Evolutionary conservation across 495 filamentous ascomycete genomes (phyloP), one percentile per base, ranked within the genome.

Genomic region (Penicillium macrosclerotiorum): DNA sequence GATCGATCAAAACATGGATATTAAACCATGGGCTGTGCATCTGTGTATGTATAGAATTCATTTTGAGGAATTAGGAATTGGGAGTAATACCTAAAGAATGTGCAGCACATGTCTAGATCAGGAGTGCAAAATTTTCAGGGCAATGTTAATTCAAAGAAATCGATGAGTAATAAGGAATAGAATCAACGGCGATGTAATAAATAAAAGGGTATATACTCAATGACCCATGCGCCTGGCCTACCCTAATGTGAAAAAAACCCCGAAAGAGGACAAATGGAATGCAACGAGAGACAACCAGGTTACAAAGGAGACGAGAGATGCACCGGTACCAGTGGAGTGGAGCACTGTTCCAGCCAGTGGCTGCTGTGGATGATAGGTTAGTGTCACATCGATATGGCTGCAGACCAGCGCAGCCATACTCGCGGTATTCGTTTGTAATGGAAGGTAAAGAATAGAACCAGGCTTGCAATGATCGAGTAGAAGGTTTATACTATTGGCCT

Each of bases 171-270:
- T 5, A 25, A 24, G 20, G 17, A 13, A 24, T 38, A 41, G 8
- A 41, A n/a, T 16, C 2, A 30, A 42, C 19, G 38, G 16, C 3
- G 13, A n/a, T 29, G 18, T 11, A 36, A 18, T 34, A n/a, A 25
- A 32, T 16, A 36, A 29, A 33, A 33, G 38, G 45, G 45, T 48
- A 57, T 59, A 52, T 49, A 25, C 13, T 22, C 27, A 20, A 38
- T 8, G 25, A 40, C 38, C 31, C 31, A 42, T 38, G 53, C 42
- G 46, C 49, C 49, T 37, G 34, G 18, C 42, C 22, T 30, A 29
- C 24, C 31, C 32, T 50, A 25, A 22, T 46, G 13, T 14, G 13
- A 13, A 20, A 19, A 32, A 40, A 47, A n/a, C n/a, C n/a, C 26
- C 24, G 23, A 30, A 26, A 36, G 30, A 30, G 34, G 17, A n/a